These are phyloP conservation scores for Monosiga brevicollis DNA, from an alignment of 78 protist species.

Conservation along the genomic window DNA sequence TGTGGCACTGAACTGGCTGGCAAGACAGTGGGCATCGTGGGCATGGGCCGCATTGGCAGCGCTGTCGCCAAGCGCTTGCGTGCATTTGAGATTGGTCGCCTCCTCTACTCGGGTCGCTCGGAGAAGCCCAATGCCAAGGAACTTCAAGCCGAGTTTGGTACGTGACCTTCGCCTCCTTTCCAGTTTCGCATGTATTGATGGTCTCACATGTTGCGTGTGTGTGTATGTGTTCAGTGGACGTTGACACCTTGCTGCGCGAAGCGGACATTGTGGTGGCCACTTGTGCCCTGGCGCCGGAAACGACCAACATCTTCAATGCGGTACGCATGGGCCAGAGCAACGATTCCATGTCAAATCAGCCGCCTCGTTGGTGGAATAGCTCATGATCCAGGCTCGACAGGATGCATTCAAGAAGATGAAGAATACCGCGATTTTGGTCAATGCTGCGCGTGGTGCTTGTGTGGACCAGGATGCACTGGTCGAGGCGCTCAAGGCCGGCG, in stretches of 20 bases:
- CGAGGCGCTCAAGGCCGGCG: neutral
- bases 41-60: constrained; percentile 28
- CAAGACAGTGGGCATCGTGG: constrained; percentile 22
- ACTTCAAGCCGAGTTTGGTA: neutral
- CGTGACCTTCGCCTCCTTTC: too few species aligned
- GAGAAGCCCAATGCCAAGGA: neutral
- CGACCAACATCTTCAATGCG: neutral
- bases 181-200: too few species aligned
- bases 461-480: neutral
- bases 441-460: neutral
- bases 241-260: neutral
- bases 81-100: neutral
- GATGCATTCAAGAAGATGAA: neutral
- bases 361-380: too few species aligned
- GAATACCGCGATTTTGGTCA: neutral
- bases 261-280: neutral
- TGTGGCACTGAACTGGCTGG: constrained; percentile 2
- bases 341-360: too few species aligned
- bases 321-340: too few species aligned
- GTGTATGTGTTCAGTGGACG: neutral
- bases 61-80: neutral
- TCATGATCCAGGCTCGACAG: too few species aligned
- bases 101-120: neutral
- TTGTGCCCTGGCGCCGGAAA: neutral
- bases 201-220: too few species aligned